Base-by-base conservation (phyloP, 2,329 filamentous ascomycete species). In the Tolypocladium guangdongense region DNA sequence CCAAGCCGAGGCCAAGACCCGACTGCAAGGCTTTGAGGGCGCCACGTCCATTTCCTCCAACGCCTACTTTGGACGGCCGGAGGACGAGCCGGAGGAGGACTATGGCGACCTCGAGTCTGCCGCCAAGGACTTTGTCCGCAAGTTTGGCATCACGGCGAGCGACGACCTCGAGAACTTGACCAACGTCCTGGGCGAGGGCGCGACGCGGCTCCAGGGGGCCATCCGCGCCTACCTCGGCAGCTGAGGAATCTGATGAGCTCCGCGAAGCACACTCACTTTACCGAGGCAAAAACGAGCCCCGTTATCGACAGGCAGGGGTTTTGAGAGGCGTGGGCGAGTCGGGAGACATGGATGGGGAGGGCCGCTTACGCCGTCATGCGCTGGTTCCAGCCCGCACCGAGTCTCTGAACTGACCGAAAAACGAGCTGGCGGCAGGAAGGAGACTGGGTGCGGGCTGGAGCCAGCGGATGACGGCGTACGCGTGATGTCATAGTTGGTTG, bases 101-200 rank as follows among this genome's bases (percentile, higher is more conserved):
- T 96, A 96, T 60, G 90, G 91, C 48, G 91, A 96, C 64, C 75
- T 99, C 55, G 93, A 99, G 73, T 80, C 76, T n/a, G 90, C 90
- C 0, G 93, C 93, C 55, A 96, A 93, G 75, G 93, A 99, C 70
- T 95, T 97, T 72, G 85, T 97, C 35, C 84, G 93, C 65, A 90
- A 88, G 66, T 96, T 97, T 66, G 93, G 93, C 50, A 88, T 96
- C 62, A 97, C 92, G 4, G 92, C 93, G 27, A 91, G 90, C 54
- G 93, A 99, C 66, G 93, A 99, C 69, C 73, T 99, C 53, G 93
- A 99, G 70, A 96, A 96, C 69, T 71, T 97, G 62, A 87, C 85
- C 27, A 83, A 84, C 61, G 79, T 90, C 58, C 74, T 96, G 5
- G 93, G 92, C 33, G 90, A 96, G 64, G 92, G 90, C 43, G 90